Evolutionary conservation across 495 filamentous ascomycete species (phyloP).

Genomic region (Penicillium coffeae): DNA sequence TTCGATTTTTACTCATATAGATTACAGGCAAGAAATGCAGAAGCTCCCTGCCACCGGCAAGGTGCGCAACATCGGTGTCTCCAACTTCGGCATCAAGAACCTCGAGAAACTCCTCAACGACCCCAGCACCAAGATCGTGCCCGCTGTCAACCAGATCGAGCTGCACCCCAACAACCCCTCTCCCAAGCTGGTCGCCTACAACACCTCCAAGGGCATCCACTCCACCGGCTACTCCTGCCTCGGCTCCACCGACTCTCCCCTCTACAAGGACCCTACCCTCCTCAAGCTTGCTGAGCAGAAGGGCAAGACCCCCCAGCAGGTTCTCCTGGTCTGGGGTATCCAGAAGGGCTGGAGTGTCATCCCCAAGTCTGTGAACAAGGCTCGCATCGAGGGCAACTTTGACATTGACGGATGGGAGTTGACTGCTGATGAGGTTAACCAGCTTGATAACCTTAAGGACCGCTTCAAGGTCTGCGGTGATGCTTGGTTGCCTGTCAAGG

Average conservation of each 20-base stretch:
- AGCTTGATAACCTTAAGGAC: constrained; percentile 59
- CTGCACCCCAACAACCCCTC: constrained; percentile 79
- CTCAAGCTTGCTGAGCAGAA: constrained; percentile 59
- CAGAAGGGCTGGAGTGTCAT: constrained; percentile 72
- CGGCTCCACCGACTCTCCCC: constrained; percentile 53
- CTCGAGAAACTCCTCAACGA: constrained; percentile 53
- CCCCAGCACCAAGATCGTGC: constrained; percentile 58
- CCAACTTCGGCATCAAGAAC: constrained; percentile 60
- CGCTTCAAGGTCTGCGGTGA: constrained; percentile 74
- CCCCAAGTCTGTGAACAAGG: constrained; percentile 63
- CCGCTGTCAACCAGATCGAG: constrained; percentile 89
- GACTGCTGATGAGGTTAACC: constrained; percentile 58
- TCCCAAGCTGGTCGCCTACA: constrained; percentile 74
- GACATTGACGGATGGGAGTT: constrained; percentile 64
- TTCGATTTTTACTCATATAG: not conserved
- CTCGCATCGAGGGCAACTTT: constrained; percentile 61
- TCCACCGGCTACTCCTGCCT: constrained; percentile 65
- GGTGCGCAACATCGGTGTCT: constrained; percentile 68
- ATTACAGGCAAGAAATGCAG: constrained; percentile 64
- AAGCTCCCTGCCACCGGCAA: constrained; percentile 76
- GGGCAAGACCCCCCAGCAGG: constrained; percentile 63
- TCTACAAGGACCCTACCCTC: constrained; percentile 57
- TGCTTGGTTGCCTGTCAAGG: constrained; percentile 67
- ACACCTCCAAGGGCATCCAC: constrained; percentile 64
- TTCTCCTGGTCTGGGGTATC: constrained; percentile 65